Conservation (phyloP, 805 yeast species). For the Wickerhamomyces pijperi region DNA sequence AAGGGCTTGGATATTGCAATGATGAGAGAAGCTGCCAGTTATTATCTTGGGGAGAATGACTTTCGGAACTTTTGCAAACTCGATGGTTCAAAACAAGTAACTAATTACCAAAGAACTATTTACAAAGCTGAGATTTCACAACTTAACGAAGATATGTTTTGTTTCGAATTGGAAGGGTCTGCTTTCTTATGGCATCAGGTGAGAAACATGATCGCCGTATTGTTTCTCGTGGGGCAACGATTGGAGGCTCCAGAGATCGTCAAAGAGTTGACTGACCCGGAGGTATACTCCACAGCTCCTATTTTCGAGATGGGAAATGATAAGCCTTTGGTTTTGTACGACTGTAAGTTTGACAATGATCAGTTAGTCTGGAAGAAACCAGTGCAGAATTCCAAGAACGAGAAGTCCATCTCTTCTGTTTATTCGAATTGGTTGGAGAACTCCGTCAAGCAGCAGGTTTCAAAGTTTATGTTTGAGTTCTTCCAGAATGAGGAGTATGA, state of each 20-base stretch:
- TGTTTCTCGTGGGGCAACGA: constrained; percentile 72
- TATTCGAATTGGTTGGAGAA: constrained; percentile 44
- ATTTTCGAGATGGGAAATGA: constrained; percentile 84
- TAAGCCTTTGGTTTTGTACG: constrained; percentile 74
- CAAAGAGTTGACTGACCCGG: constrained; percentile 44
- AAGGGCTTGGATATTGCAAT: constrained; percentile 41
- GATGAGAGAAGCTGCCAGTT: constrained; percentile 60
- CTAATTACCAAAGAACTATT: constrained; percentile 62
- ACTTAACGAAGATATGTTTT: constrained; percentile 29
- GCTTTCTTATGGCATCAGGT: constrained; percentile 99
- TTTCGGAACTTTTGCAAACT: constrained; percentile 90
- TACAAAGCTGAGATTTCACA: constrained; percentile 36
- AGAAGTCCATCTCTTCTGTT: constrained; percentile 31
- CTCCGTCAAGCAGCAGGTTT: constrained; percentile 43
- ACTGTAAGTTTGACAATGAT: constrained; percentile 57
- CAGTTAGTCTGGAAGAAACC: constrained; percentile 51
- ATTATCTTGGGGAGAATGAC: constrained; percentile 69
- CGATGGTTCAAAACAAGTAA: constrained; percentile 89
- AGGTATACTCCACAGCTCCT: constrained; percentile 56
- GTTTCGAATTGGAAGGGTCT: constrained; percentile 70
- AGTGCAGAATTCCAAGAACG: constrained; percentile 24
- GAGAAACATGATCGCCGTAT: constrained; percentile 82
- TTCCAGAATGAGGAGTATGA: constrained; percentile 6
- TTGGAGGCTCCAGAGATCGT: constrained; percentile 54
- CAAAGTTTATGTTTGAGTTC: constrained; percentile 18